Conservation (phyloP, 805 yeast genomes). For the Yamadazyma sp. region DNA sequence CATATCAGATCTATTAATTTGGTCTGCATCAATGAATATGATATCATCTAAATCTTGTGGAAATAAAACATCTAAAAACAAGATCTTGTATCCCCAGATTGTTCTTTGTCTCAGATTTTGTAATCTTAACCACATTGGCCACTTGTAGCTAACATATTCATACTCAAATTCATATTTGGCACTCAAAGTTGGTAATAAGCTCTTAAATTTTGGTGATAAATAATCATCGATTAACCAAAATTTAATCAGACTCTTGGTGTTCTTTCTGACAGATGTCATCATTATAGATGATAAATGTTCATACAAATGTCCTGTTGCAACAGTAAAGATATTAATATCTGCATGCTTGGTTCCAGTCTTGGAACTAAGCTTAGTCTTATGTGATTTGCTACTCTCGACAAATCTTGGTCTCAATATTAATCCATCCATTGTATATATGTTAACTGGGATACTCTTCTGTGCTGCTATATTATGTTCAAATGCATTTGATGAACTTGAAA, state of each 20-base stretch:
- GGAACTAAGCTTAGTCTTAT: constrained; percentile 2
- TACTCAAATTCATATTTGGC: constrained; percentile 59
- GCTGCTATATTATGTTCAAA: constrained; percentile 29
- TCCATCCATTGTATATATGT: constrained; percentile 46
- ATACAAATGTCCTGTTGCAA: constrained; percentile 79
- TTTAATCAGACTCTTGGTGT: constrained; percentile 57
- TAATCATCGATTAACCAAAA: constrained; percentile 87
- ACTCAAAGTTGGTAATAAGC: constrained; percentile 58
- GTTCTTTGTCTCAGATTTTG: constrained; percentile 78
- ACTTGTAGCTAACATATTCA: constrained; percentile 77
- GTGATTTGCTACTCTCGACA: constrained; percentile 24
- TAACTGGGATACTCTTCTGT: constrained; percentile 21
- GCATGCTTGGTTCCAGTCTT: constrained; percentile 31
- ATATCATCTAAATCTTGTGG: constrained; percentile 75
- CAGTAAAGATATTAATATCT: constrained; percentile 73
- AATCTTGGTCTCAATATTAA: constrained; percentile 44
- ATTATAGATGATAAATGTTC: constrained; percentile 74
- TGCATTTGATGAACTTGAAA: constrained; percentile 43
- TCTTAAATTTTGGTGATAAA: constrained; percentile 66
- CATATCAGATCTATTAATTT: constrained; percentile 73
- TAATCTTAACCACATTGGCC: constrained; percentile 88
- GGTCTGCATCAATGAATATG: constrained; percentile 85
- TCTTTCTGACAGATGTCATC: constrained; percentile 75
- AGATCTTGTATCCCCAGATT: constrained; percentile 84
- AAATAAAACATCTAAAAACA: constrained; percentile 82